These are phyloP conservation scores for Sugiyamaella chiloensis DNA, from an alignment of 805 yeast genomes.

Conservation along the genomic window DNA sequence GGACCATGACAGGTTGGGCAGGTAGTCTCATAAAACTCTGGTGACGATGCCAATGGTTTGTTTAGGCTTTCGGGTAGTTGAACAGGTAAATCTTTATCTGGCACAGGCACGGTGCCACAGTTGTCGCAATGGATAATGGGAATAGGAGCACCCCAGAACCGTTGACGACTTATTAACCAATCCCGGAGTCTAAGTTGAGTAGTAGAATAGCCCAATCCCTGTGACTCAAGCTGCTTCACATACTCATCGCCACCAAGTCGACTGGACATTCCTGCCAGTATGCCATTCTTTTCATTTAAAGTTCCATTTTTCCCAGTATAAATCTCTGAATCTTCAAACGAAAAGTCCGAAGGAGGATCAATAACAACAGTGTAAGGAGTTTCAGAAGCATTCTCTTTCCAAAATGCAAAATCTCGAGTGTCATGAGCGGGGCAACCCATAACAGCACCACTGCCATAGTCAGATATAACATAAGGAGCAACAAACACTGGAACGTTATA, in stretches of 20 bases:
- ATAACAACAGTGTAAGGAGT: conserved; percentile 44
- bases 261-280: conserved; percentile 48
- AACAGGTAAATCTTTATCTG: conserved; percentile 83
- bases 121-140: conserved; percentile 83
- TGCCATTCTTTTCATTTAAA: conserved; percentile 47
- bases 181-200: conserved; percentile 72
- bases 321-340: conserved; percentile 24
- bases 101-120: conserved; percentile 93
- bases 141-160: conserved; percentile 99
- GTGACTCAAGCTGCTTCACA: conserved; percentile 30
- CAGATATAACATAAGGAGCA: conserved; percentile 84
- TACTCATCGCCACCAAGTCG: conserved; percentile 52
- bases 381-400: conserved; percentile 59
- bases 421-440: conserved; percentile 99
- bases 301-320: conserved; percentile 44
- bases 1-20: conserved; percentile 75
- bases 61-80: conserved; percentile 52
- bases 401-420: conserved; percentile 74
- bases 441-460: conserved; percentile 89
- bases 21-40: conserved; percentile 63
- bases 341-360: conserved; percentile 36
- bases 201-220: conserved; percentile 44
- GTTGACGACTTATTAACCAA: conserved; percentile 91
- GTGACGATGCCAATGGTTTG: conserved; percentile 66
- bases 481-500: conserved; percentile 67